phyloP scores from a whole-genome alignment of 306 rosid species.

The Oemleria cerasiformis region DNA sequence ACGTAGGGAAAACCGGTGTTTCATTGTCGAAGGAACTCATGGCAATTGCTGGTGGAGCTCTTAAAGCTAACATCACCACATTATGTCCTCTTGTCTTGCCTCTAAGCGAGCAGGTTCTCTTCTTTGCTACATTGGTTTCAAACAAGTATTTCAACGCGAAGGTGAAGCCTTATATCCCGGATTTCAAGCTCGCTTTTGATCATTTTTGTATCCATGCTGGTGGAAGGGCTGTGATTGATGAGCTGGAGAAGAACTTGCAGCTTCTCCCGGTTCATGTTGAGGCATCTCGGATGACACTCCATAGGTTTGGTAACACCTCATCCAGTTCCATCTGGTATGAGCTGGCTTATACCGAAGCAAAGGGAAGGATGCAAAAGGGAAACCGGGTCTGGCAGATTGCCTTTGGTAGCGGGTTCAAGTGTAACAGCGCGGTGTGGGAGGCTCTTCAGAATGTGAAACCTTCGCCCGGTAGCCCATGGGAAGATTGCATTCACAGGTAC shows the following conservation, averaged over 20 bases:
- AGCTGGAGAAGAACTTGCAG: slow-evolving; percentile 67
- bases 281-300: slow-evolving; percentile 68
- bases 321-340: slow-evolving; percentile 77
- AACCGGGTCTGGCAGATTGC: slow-evolving; percentile 69
- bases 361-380: slow-evolving; percentile 46
- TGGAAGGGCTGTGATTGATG: slow-evolving; percentile 67
- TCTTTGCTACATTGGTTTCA: slow-evolving; percentile 36
- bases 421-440: slow-evolving; percentile 73
- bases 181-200: slow-evolving; percentile 64
- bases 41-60: slow-evolving; percentile 65
- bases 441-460: slow-evolving; percentile 58
- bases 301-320: slow-evolving; percentile 65
- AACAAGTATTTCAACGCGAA: slow-evolving; percentile 41
- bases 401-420: slow-evolving; percentile 68
- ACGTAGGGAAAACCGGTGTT: slow-evolving; percentile 56
- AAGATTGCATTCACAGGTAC: slow-evolving; percentile 58
- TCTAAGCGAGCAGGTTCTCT: slow-evolving; percentile 54
- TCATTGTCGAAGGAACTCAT: slow-evolving; percentile 58
- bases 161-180: slow-evolving; percentile 50
- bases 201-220: slow-evolving; percentile 78
- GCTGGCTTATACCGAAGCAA: slow-evolving; percentile 61
- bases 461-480: slow-evolving; percentile 54
- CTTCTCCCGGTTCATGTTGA: slow-evolving; percentile 52
- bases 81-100: slow-evolving; percentile 63
- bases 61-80: slow-evolving; percentile 55